A percentile compares a stretch with the other conserved stretches of the same genome.
Conservation (phyloP, 768 basidiomycete species). For the Naganishia randhawae region DNA sequence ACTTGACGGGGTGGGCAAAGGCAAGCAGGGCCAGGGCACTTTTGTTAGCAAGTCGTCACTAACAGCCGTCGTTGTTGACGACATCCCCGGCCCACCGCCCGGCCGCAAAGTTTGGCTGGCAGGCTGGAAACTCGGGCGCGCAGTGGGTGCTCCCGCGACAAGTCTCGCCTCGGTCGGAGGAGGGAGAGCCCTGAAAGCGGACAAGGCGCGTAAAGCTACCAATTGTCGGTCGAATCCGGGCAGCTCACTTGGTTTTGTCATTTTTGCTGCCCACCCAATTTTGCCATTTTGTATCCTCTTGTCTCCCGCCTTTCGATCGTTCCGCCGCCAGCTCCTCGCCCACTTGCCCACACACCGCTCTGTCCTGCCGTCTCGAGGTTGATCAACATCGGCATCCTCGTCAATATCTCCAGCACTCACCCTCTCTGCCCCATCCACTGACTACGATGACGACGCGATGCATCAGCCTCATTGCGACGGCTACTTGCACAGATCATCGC, state of each 20-base stretch:
- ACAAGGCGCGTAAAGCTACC: neutral
- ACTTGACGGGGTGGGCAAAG: slow-evolving; percentile 4
- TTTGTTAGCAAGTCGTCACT: neutral
- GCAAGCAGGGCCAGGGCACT: neutral
- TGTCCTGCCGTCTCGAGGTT: no score
- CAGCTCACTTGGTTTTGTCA: neutral
- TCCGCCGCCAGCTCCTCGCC: neutral
- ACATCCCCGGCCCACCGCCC: neutral
- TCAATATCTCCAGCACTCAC: neutral
- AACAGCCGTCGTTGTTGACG: neutral
- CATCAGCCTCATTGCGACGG: neutral
- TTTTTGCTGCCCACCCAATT: neutral
- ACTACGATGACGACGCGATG: slow-evolving; percentile 18
- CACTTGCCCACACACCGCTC: no score
- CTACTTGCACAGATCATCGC: slow-evolving; percentile 7
- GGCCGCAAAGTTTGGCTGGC: neutral
- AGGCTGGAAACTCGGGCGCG: neutral
- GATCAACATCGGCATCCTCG: no score
- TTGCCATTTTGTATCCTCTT: neutral
- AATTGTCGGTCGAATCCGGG: neutral
- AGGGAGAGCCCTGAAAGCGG: neutral
- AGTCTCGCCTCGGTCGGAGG: neutral
- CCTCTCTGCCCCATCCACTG: slow-evolving; percentile 3
- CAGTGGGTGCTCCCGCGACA: neutral
- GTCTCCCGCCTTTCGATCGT: neutral